Evolutionary conservation across 495 filamentous ascomycete genomes (phyloP), one percentile per base, ranked within the genome.

Genomic region (Penicillium mononematosum): DNA sequence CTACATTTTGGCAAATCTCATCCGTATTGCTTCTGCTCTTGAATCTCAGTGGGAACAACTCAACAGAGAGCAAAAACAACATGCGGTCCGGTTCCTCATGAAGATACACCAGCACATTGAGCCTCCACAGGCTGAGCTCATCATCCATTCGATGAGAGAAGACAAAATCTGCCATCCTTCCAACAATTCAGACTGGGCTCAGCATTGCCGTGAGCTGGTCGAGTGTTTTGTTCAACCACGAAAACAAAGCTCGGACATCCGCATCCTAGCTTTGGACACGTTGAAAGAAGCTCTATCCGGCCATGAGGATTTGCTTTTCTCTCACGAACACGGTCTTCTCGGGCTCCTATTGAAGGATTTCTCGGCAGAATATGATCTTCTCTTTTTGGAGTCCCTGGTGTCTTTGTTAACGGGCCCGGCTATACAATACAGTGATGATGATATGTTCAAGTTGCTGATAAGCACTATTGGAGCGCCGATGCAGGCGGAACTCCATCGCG

Each of bases 251-350:
- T 80, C 85, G 1, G 78, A 84, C 39, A 82, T 91, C 54, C 86
- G 91, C 16, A 74, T 89, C 11, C 75, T 82, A 20, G 86, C 88
- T 36, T 68, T 93, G 45, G 81, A 86, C 56, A 81, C 81, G 2
- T 69, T 95, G 36, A 84, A 83, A 43, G 88, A 91, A 50, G 83
- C 74, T 17, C 68, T 88, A 12, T 86, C 85, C 58, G 80, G 81
- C 27, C 69, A 77, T 38, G 75, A 78, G 14, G 58, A 64, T 29
- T 48, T 79, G 4, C 43, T 65, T 17, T 69, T 71, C 16, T 70
- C 73, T n/a, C 63, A 70, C 31, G 63, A 71, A 43, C 58, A 73
- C 32, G 69, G 72, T 17, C 58, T 82, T 32, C 58, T 81, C 9
- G 49, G 71, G 27, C 69, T 71, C 9, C 64, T 83, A 32, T 61